Conservation (phyloP, 2,329 filamentous ascomycete species). For the Diaporthe aspalathi region DNA sequence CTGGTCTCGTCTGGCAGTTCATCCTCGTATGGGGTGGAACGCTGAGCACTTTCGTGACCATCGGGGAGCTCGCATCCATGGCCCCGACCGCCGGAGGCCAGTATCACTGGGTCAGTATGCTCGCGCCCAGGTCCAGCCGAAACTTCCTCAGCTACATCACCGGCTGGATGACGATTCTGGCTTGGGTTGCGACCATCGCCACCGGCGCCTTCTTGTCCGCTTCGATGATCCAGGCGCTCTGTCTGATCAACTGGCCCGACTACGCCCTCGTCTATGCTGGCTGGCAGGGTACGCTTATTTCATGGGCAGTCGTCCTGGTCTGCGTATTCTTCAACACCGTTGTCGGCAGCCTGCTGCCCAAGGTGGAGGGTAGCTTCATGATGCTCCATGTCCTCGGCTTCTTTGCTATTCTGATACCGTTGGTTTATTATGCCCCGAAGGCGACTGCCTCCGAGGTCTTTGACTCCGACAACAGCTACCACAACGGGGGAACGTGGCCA, state of each 20-base stretch:
- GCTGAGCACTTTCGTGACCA: conserved; percentile 52
- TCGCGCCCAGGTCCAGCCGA: conserved; percentile 41
- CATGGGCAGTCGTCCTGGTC: conserved; percentile 42
- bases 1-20: conserved; percentile 59
- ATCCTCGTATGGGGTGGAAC: conserved; percentile 54
- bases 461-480: conserved; percentile 55
- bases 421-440: conserved; percentile 53
- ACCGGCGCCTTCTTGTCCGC: conserved; percentile 40
- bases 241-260: conserved; percentile 38
- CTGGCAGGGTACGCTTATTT: conserved; percentile 44
- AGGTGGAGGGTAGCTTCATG: conserved; percentile 43
- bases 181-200: conserved; percentile 42
- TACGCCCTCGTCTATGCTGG: conserved; percentile 35
- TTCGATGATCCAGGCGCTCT: conserved; percentile 42
- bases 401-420: conserved; percentile 53
- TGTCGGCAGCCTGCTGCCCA: conserved; percentile 40
- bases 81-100: conserved; percentile 68
- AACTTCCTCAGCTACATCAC: conserved; percentile 45
- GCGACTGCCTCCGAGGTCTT: conserved; percentile 44
- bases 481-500: conserved; percentile 58
- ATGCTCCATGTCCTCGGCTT: conserved; percentile 52
- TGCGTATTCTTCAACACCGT: conserved; percentile 42
- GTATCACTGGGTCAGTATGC: conserved; percentile 56
- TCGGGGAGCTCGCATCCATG: conserved; percentile 64
- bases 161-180: conserved; percentile 44